Evolutionary conservation across 2,329 filamentous ascomycete genomes (phyloP).

Genomic region (Pseudonectria foliicola): DNA sequence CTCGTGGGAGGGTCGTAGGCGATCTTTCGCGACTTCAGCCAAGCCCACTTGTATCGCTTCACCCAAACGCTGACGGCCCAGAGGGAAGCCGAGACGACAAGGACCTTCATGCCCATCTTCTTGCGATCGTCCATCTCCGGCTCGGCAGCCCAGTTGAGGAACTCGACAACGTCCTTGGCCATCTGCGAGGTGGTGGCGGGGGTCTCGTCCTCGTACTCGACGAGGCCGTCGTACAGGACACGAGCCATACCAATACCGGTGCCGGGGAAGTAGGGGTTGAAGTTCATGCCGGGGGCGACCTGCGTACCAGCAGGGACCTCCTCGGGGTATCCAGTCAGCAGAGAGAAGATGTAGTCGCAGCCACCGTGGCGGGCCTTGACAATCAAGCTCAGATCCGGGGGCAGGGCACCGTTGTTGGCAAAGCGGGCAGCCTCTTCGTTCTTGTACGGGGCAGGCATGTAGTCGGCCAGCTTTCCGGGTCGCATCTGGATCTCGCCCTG

Average conservation of each 20-base stretch:
- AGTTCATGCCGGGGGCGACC: conserved; percentile 88
- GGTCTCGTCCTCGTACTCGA: conserved; percentile 96
- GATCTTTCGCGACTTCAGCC: conserved; percentile 92
- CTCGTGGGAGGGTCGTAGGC: conserved; percentile 71
- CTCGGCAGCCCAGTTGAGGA: conserved; percentile 98
- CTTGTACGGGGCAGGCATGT: conserved; percentile 91
- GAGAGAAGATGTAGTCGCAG: conserved; percentile 96
- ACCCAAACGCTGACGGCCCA: conserved; percentile 91
- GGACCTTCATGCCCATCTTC: conserved; percentile 98
- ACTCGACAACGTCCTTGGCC: conserved; percentile 98
- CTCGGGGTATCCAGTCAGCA: conserved; percentile 95
- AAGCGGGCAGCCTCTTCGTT: conserved; percentile 98
- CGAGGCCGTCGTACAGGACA: conserved; percentile 93
- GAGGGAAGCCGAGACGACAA: conserved; percentile 71
- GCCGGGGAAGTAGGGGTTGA: conserved; percentile 99
- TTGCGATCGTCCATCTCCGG: conserved; percentile 99
- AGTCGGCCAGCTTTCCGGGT: conserved; percentile 96
- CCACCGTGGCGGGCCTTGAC: conserved; percentile 96
- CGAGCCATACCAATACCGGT: conserved; percentile 98
- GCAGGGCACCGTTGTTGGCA: conserved; percentile 96
- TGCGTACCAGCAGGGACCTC: conserved; percentile 85
- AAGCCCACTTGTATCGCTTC: conserved; percentile 99
- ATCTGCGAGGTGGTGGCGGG: conserved; percentile 95
- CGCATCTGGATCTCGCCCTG: conserved; percentile 98
- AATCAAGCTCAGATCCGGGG: conserved; percentile 95